Conservation (phyloP, 805 yeast species). For the Ogataea angusta region DNA sequence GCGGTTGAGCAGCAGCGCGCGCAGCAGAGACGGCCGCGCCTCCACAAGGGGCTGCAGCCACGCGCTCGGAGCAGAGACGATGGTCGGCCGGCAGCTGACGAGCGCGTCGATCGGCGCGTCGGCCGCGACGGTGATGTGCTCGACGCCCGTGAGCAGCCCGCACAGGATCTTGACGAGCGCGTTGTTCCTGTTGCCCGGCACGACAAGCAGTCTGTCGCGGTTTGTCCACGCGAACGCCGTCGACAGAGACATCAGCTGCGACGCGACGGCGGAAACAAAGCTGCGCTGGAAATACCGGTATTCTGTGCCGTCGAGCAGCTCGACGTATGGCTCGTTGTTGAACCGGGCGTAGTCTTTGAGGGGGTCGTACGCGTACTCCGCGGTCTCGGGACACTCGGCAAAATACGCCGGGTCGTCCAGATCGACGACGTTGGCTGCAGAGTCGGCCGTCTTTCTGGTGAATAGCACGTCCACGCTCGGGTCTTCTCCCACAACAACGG, state of each 20-base stretch:
- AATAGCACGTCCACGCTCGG: conserved; percentile 1
- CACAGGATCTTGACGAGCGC: conserved; percentile 38
- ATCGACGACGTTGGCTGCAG: conserved; percentile 24
- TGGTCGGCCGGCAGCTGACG: conserved; percentile 26
- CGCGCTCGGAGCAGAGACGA: conserved; percentile 31
- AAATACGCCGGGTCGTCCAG: conserved; percentile 20
- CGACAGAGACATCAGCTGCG: conserved; percentile 34
- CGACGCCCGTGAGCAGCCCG: conserved; percentile 36
- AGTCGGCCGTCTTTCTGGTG: neutral
- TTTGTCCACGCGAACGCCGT: conserved; percentile 26
- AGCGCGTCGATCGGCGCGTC: conserved; percentile 16
- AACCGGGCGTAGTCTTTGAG: conserved; percentile 23
- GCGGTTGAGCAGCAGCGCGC: conserved; percentile 31
- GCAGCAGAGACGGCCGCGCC: conserved; percentile 19
- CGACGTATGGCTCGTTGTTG: conserved; percentile 29
- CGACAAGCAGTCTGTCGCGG: conserved; percentile 26
- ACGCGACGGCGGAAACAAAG: conserved; percentile 35
- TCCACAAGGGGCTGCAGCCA: conserved; percentile 24
- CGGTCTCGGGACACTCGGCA: conserved; percentile 12
- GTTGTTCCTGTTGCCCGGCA: conserved; percentile 18
- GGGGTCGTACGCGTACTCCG: conserved; percentile 17
- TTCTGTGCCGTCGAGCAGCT: conserved; percentile 23
- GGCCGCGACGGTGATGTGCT: conserved; percentile 23
- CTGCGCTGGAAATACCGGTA: conserved; percentile 31
- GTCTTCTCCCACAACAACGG: conserved; percentile 22